Conservation (phyloP, 306 rosid species). For the Inga laurina region DNA sequence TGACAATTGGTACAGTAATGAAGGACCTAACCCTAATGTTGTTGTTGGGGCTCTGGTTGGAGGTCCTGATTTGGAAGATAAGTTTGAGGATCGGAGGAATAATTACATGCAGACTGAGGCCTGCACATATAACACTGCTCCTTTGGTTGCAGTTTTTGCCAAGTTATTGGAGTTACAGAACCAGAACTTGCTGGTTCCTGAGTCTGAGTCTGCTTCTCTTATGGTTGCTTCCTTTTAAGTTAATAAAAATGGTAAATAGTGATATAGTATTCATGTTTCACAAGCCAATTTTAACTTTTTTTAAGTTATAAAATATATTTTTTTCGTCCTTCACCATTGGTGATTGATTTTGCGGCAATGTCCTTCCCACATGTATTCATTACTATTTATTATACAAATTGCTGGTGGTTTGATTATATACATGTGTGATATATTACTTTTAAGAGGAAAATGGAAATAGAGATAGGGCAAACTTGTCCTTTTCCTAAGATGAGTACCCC, state of each 20-base stretch:
- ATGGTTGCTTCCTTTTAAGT: conserved; percentile 60
- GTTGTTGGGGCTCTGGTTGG: conserved; percentile 94
- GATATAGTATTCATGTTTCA: conserved; percentile 15
- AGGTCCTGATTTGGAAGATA: conserved; percentile 81
- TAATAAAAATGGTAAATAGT: background rate
- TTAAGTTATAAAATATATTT: background rate
- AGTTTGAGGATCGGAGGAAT: conserved; percentile 66
- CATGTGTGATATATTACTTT: background rate
- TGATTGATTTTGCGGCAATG: conserved; percentile 10
- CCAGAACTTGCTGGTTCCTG: conserved; percentile 38
- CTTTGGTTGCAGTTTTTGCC: conserved; percentile 85
- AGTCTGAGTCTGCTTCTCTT: conserved; percentile 37
- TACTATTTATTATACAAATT: background rate
- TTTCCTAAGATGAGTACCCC: background rate
- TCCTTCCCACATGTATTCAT: background rate
- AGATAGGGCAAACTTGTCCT: background rate
- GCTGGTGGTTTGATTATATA: background rate
- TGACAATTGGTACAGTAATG: conserved; percentile 74
- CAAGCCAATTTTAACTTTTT: conserved; percentile 1
- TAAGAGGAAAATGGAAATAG: background rate
- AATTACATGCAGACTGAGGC: conserved; percentile 98
- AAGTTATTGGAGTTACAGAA: conserved; percentile 55
- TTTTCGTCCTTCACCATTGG: background rate
- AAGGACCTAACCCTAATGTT: conserved; percentile 66
- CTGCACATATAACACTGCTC: conserved; percentile 93